A percentile compares a stretch with the other conserved stretches of the same genome.
These are phyloP conservation scores for Macrotyloma uniflorum DNA, from an alignment of 306 rosid genomes.

Conservation along the genomic window DNA sequence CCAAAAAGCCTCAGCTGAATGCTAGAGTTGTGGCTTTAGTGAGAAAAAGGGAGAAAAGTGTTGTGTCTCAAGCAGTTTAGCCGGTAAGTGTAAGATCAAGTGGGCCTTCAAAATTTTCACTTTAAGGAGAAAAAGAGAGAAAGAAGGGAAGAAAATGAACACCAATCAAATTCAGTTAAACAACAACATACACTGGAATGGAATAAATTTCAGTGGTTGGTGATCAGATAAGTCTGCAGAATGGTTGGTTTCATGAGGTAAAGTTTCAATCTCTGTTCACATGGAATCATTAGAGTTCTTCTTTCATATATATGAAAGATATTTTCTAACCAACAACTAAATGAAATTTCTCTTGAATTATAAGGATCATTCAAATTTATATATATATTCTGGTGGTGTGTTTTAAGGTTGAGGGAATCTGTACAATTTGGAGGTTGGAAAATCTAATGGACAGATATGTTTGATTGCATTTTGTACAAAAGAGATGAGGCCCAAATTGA, in stretches of 20 bases:
- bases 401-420: neutral
- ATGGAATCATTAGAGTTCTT: constrained; percentile 22
- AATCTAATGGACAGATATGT: constrained; percentile 13
- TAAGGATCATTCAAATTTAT: too few relatives aligned
- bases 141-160: neutral
- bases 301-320: neutral
- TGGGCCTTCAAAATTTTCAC: constrained; percentile 24
- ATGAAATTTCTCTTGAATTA: too few relatives aligned
- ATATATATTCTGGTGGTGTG: neutral
- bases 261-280: constrained; percentile 22
- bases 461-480: neutral
- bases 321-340: neutral
- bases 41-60: neutral
- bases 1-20: constrained; percentile 24
- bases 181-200: constrained; percentile 25
- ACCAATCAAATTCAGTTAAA: constrained; percentile 29
- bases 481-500: constrained; percentile 44
- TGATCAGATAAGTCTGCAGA: neutral
- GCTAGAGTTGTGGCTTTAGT: constrained; percentile 19
- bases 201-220: constrained; percentile 37
- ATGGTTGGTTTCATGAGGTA: constrained; percentile 31
- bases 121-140: neutral
- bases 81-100: constrained; percentile 7
- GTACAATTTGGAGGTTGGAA: constrained; percentile 3
- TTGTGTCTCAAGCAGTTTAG: constrained; percentile 12